Conservation (phyloP, 768 basidiomycete genomes). For the Boletus reticuloceps region DNA sequence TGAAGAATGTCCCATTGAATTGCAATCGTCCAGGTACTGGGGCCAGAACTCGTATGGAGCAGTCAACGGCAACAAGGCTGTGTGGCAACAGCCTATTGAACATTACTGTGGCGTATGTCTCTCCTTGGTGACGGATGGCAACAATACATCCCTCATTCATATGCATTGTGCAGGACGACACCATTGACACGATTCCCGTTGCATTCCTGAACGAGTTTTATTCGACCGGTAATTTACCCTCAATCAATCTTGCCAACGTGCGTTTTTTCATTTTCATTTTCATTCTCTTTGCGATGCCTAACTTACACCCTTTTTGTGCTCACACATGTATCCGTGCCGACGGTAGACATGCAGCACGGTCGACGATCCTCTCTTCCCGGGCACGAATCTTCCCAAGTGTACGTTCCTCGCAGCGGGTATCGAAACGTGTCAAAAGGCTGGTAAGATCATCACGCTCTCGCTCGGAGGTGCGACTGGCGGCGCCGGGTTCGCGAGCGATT, state of each 20-base stretch:
- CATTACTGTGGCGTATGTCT: slow-evolving; percentile 30
- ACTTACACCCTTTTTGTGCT: background rate
- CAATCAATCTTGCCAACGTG: slow-evolving; percentile 61
- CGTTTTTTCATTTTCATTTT: slow-evolving; percentile 6
- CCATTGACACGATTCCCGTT: slow-evolving; percentile 57
- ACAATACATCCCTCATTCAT: background rate
- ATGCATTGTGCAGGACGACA: slow-evolving; percentile 41
- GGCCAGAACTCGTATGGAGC: slow-evolving; percentile 38
- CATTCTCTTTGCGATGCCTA: background rate
- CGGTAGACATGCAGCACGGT: slow-evolving; percentile 59
- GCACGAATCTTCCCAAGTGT: slow-evolving; percentile 63
- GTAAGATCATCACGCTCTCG: slow-evolving; percentile 58
- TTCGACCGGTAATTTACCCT: slow-evolving; percentile 53
- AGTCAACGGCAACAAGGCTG: slow-evolving; percentile 17
- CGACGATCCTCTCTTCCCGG: slow-evolving; percentile 56
- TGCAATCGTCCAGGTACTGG: slow-evolving; percentile 26
- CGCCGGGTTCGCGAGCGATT: slow-evolving; percentile 56
- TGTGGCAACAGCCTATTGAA: slow-evolving; percentile 31
- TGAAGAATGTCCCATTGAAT: background rate
- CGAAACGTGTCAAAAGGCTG: slow-evolving; percentile 59
- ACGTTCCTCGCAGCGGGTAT: slow-evolving; percentile 59
- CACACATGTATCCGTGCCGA: background rate
- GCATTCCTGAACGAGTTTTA: slow-evolving; percentile 64
- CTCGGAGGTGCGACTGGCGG: slow-evolving; percentile 63
- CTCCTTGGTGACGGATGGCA: background rate